Evolutionary conservation across 768 basidiomycete genomes (phyloP), one percentile per base, ranked within the genome.

Genomic region (Xerocomellus chrysenteron): DNA sequence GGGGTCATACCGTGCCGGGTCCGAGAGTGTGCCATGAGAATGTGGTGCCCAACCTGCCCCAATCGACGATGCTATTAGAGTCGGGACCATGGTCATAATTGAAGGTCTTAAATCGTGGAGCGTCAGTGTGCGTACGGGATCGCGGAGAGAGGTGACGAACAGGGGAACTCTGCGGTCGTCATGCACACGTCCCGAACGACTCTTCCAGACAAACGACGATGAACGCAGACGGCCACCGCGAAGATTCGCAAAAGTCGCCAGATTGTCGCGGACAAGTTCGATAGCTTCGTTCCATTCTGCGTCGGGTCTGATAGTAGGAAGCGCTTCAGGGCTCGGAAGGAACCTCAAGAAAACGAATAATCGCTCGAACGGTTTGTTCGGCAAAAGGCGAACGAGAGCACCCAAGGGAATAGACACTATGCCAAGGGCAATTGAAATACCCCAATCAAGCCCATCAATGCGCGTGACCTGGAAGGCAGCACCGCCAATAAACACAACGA

Each of bases 401-500:
- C 93, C 97, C 64, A 96, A 80, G 5, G 96, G 97, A 44, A 98
- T 84, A 11, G 97, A 88, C 46, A 94, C 82, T 42, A 88, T 59
- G 36, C 96, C 97, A 35, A 98, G 81, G 47, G 92, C 87, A 39
- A 99, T 76, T 1, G 92, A 90, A 61, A 98, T 92, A 51, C 85
- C 94, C 97, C 97, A 99, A 71, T 96, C 93, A 40, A 83, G 84
- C 10, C 90, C 93, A 39, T 76, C 76, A 49, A 98, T 85, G 9
- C 69, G 78, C 1, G 84, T 87, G 10, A 98, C 96, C 66, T 90
- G 86, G 79, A 99, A 98, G 0, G 94, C 95, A 3, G 90, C 81
- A 36, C 91, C 89, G 40, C 94, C 96, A 42, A 98, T 80, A 65
- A 94, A 92, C 50, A 98, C 90, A 54, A 98, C 95, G 58, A 94